Percentiles rank a stretch among this genome's conserved stretches.
Conservation (phyloP, 495 filamentous ascomycete species). For the Filosporella fistucella region DNA sequence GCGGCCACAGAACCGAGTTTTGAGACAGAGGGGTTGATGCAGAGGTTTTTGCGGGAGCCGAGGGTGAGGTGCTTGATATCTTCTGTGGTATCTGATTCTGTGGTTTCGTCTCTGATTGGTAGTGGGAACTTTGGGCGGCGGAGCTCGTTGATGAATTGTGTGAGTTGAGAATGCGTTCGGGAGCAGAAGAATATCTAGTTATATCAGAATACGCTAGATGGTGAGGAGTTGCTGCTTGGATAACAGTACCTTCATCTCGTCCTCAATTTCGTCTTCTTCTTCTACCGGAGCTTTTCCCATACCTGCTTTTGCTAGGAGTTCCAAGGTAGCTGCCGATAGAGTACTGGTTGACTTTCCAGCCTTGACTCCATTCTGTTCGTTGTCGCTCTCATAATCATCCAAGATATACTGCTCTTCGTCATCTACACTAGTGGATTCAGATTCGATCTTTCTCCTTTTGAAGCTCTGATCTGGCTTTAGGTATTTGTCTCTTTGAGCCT, state of each 20-base stretch:
- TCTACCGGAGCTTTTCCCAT: constrained; percentile 25
- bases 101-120: constrained; percentile 35
- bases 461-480: constrained; percentile 40
- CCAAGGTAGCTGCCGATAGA: constrained; percentile 58
- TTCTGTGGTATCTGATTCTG: constrained; percentile 42
- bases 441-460: constrained; percentile 37
- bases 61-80: constrained; percentile 80
- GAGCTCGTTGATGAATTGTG: constrained; percentile 89
- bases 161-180: constrained; percentile 89
- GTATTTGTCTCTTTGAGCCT: constrained; percentile 45
- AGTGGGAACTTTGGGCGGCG: constrained; percentile 76
- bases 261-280: constrained; percentile 46
- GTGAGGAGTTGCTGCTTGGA: background rate
- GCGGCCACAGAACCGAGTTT: constrained; percentile 68
- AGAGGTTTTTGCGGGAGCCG: constrained; percentile 88
- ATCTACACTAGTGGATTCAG: constrained; percentile 29
- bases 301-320: constrained; percentile 56
- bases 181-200: constrained; percentile 84
- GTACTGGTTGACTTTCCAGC: constrained; percentile 26
- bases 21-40: constrained; percentile 81
- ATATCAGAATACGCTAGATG: background rate
- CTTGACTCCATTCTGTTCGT: constrained; percentile 30
- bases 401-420: constrained; percentile 73
- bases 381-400: constrained; percentile 77
- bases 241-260: constrained; percentile 55